Conservation (phyloP, 768 basidiomycete genomes). For the Leccinum truebloodii region DNA sequence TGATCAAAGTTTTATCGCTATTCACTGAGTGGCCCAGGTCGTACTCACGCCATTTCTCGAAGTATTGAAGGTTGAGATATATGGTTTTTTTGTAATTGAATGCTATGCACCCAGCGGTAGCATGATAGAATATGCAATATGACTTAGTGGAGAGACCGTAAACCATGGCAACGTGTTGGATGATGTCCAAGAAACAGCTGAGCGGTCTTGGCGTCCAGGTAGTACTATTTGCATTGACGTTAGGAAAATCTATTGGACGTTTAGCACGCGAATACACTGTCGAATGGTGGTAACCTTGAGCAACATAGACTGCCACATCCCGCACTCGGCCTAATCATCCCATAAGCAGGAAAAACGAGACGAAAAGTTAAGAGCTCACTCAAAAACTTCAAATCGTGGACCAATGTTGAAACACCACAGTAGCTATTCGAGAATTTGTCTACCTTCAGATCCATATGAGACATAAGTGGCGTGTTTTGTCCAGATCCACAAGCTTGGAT, state of each 20-base stretch:
- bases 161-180: conserved; percentile 59
- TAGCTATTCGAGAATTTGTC: conserved; percentile 70
- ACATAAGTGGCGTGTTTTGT: neutral
- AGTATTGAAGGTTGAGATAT: conserved; percentile 87
- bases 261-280: neutral
- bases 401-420: conserved; percentile 67
- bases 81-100: conserved; percentile 87
- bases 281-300: conserved; percentile 45
- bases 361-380: conserved; percentile 39
- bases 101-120: conserved; percentile 70
- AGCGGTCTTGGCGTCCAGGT: conserved; percentile 50
- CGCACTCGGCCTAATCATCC: conserved; percentile 49
- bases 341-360: neutral
- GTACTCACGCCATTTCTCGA: conserved; percentile 77
- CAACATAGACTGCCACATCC: conserved; percentile 55
- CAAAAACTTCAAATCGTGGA: conserved; percentile 53
- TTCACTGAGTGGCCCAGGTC: neutral
- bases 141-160: conserved; percentile 72
- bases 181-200: conserved; percentile 67
- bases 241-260: conserved; percentile 48
- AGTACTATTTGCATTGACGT: conserved; percentile 46
- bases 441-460: conserved; percentile 60
- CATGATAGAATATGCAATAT: conserved; percentile 63
- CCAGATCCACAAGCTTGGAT: neutral
- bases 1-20: neutral